These are phyloP conservation scores for Coemansia sp. DNA, from an alignment of 192 early-diverging fungal genomes.

Conservation along the genomic window DNA sequence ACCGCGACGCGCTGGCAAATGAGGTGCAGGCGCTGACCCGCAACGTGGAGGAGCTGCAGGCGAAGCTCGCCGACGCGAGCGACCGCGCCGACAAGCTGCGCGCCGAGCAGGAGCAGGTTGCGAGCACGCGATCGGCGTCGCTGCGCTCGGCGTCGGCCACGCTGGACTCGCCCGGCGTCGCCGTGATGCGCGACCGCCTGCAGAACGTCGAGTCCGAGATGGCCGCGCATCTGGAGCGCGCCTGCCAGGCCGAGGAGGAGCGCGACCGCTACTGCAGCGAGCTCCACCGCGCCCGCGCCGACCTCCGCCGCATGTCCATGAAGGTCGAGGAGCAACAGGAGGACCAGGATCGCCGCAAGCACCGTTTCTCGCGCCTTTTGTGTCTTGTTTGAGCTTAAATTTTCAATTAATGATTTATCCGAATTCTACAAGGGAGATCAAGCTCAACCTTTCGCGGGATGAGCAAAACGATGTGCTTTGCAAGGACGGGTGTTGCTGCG, in stretches of 20 bases:
- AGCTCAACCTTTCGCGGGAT: too few species aligned
- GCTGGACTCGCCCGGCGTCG: not conserved
- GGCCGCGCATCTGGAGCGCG: constrained; percentile 23
- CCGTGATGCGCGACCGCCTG: constrained; percentile 20
- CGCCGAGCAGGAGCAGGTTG: not conserved
- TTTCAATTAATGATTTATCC: too few species aligned
- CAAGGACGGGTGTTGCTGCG: not conserved
- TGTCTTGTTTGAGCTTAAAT: constrained; percentile 28
- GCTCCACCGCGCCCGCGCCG: constrained; percentile 42
- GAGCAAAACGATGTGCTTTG: too few species aligned
- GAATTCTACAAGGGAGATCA: too few species aligned
- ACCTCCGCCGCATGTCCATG: constrained; percentile 14
- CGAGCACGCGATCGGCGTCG: not conserved
- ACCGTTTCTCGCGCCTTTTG: constrained; percentile 23
- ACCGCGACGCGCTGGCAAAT: constrained; percentile 22
- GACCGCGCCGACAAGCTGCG: not conserved
- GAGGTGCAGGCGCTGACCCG: constrained; percentile 10
- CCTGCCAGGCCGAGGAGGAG: constrained; percentile 21
- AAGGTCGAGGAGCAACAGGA: constrained; percentile 37
- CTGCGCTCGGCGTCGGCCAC: not conserved
- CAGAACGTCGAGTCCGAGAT: constrained; percentile 28
- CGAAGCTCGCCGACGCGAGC: constrained; percentile 1
- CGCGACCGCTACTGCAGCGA: constrained; percentile 34
- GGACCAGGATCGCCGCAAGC: constrained; percentile 17
- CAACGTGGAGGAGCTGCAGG: constrained; percentile 5